Conservation (phyloP, 306 rosid species). For the Comarum palustre region DNA sequence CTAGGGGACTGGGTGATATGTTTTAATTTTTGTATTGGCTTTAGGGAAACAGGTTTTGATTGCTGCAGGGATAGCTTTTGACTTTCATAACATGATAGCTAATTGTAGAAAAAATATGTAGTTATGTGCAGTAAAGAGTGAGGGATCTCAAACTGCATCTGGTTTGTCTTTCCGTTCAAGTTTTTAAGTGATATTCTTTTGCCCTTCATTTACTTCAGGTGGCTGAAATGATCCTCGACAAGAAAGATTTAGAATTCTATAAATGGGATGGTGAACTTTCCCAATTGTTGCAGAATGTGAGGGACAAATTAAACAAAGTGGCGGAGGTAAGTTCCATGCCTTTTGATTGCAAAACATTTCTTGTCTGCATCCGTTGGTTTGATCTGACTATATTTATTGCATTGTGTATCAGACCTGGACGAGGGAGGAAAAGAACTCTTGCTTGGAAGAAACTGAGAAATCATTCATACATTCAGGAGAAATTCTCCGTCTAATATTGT, state of each 20-base stretch:
- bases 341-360: background rate
- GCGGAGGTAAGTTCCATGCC: slow-evolving; percentile 55
- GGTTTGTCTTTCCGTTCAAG: background rate
- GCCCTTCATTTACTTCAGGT: slow-evolving; percentile 36
- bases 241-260: slow-evolving; percentile 78
- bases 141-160: background rate
- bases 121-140: background rate
- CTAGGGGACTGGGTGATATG: background rate
- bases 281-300: slow-evolving; percentile 76
- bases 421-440: slow-evolving; percentile 91
- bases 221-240: slow-evolving; percentile 63
- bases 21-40: background rate
- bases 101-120: background rate
- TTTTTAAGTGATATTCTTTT: background rate
- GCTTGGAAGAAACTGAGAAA: slow-evolving; percentile 92
- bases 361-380: background rate
- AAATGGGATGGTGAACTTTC: slow-evolving; percentile 90
- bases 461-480: slow-evolving; percentile 88
- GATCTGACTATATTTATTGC: background rate
- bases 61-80: background rate
- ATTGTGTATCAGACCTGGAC: slow-evolving; percentile 63
- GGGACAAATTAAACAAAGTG: slow-evolving; percentile 84
- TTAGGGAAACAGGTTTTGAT: background rate
- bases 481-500: slow-evolving; percentile 81
- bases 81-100: background rate